Conservation (phyloP, 306 rosid species). For the Castanopsis chinensis region DNA sequence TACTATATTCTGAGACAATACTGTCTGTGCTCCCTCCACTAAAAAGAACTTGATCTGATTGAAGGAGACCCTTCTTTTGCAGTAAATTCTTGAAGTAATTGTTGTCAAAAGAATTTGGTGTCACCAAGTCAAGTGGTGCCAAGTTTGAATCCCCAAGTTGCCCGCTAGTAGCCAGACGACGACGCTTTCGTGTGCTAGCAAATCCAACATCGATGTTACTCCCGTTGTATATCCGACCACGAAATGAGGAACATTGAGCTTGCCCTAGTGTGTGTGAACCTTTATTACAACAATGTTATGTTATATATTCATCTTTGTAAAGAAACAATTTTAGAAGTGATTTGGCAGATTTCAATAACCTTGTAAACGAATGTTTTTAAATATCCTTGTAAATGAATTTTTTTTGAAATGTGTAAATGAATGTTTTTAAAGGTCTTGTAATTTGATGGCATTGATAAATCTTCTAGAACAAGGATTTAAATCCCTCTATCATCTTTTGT, state of each 20-base stretch:
- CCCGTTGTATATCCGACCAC: constrained; percentile 42
- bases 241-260: constrained; percentile 48
- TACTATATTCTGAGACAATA: constrained; percentile 23
- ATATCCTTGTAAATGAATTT: too few species aligned
- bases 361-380: too few species aligned
- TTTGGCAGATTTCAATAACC: too few species aligned
- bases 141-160: constrained; percentile 25
- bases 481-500: too few species aligned
- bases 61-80: constrained; percentile 56
- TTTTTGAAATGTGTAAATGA: too few species aligned
- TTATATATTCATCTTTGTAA: not conserved
- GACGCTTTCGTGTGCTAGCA: constrained; percentile 41
- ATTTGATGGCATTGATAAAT: not conserved
- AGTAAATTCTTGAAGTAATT: constrained; percentile 54
- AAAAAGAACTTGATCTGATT: constrained; percentile 27
- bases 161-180: constrained; percentile 23
- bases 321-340: too few species aligned
- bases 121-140: constrained; percentile 55
- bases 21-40: not conserved
- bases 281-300: not conserved
- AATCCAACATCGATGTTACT: constrained; percentile 51
- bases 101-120: constrained; percentile 58
- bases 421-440: too few species aligned
- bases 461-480: too few species aligned
- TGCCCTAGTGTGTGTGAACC: constrained; percentile 58